These are phyloP conservation scores for Cyclocybe cylindracea DNA, from an alignment of 768 basidiomycete species.

Conservation along the genomic window DNA sequence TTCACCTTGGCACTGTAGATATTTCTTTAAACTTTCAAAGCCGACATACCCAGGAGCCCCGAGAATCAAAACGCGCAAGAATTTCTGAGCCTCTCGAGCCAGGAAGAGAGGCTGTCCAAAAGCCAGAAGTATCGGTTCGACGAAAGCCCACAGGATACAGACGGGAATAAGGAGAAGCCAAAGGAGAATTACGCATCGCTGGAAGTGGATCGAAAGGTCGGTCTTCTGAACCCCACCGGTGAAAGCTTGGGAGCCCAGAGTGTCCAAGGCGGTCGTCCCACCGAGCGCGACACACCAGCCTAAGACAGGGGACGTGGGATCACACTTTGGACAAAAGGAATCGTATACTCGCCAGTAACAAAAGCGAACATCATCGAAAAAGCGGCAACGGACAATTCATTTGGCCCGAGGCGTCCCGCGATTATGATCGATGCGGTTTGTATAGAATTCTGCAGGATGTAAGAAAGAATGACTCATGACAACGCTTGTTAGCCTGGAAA, in stretches of 20 bases:
- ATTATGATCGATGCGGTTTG: conserved; percentile 67
- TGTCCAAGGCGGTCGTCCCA: conserved; percentile 78
- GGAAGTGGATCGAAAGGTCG: conserved; percentile 71
- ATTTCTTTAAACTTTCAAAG: conserved; percentile 79
- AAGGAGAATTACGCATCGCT: conserved; percentile 66
- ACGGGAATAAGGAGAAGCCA: conserved; percentile 69
- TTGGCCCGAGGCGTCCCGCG: conserved; percentile 66
- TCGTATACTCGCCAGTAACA: conserved; percentile 67
- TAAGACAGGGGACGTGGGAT: conserved; percentile 51
- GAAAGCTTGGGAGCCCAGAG: conserved; percentile 76
- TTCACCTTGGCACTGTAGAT: conserved; percentile 77
- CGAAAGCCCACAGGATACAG: conserved; percentile 61
- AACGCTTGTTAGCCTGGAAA: background rate
- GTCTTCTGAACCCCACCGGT: conserved; percentile 61
- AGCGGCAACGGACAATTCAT: conserved; percentile 70
- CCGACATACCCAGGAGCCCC: conserved; percentile 75
- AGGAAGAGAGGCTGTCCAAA: conserved; percentile 63
- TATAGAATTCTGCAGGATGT: conserved; percentile 73
- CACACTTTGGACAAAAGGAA: conserved; percentile 32
- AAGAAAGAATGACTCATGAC: conserved; percentile 61
- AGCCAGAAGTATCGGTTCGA: conserved; percentile 59
- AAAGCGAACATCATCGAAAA: conserved; percentile 78
- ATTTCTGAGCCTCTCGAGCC: conserved; percentile 60
- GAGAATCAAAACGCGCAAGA: conserved; percentile 62
- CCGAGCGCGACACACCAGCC: conserved; percentile 80